Evolutionary conservation across 371 early-diverging fungal genomes (phyloP).

Genomic region (Apophysomyces ossiformis): DNA sequence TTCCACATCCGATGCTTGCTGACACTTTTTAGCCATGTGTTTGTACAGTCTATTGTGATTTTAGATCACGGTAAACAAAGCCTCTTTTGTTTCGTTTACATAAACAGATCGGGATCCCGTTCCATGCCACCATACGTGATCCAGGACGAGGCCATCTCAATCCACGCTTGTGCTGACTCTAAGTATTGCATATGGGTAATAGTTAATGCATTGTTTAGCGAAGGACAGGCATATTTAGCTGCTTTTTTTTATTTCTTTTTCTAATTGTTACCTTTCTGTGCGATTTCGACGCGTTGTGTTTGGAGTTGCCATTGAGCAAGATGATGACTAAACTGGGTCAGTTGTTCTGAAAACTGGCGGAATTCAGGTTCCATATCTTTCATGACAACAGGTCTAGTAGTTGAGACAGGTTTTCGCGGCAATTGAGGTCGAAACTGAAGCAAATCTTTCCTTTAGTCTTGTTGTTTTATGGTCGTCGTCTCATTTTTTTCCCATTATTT

Average conservation of each 20-base stretch:
- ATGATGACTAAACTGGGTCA: constrained; percentile 13
- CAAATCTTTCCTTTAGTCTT: background rate
- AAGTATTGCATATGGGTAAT: background rate
- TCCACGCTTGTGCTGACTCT: constrained; percentile 28
- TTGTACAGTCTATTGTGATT: constrained; percentile 29
- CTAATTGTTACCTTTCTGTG: background rate
- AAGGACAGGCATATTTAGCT: no score
- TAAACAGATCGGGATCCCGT: constrained; percentile 41
- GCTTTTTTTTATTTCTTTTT: background rate
- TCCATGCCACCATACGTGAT: constrained; percentile 48
- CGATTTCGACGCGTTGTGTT: constrained; percentile 12
- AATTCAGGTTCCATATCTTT: constrained; percentile 45
- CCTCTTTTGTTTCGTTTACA: constrained; percentile 22
- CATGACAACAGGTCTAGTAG: background rate
- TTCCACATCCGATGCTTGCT: constrained; percentile 35
- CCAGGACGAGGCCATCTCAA: constrained; percentile 34
- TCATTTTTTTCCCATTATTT: background rate
- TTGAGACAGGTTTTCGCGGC: constrained; percentile 18
- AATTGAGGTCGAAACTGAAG: constrained; percentile 31
- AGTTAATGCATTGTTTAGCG: no score
- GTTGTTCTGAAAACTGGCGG: constrained; percentile 22
- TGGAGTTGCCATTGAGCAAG: constrained; percentile 5
- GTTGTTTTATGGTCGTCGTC: background rate
- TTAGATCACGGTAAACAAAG: no score
- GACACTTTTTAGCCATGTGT: constrained; percentile 35